Conservation (phyloP, 768 basidiomycete genomes). For the Phaffia tasmanica region DNA sequence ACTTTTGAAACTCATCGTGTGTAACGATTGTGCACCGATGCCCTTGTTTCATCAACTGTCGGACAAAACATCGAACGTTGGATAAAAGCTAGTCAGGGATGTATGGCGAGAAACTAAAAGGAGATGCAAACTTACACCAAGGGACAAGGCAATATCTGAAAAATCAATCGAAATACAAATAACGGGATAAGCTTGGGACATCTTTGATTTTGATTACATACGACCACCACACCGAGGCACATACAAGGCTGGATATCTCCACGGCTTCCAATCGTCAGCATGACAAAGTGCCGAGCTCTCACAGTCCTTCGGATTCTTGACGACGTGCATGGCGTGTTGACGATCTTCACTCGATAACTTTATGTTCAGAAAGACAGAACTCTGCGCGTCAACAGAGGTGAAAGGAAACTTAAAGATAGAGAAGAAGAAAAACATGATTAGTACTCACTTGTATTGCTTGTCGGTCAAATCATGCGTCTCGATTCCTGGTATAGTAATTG, state of each 20-base stretch:
- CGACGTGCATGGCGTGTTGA: constrained; percentile 1
- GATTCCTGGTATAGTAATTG: not conserved
- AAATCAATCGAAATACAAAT: too few species aligned
- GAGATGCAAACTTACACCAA: constrained; percentile 1
- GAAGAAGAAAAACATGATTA: not conserved
- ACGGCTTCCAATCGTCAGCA: constrained; percentile 47
- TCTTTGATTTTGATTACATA: too few species aligned
- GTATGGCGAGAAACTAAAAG: not conserved
- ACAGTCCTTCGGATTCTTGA: constrained; percentile 20
- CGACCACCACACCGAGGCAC: not conserved
- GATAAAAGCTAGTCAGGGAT: not conserved
- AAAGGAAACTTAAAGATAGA: not conserved
- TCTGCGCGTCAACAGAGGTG: not conserved
- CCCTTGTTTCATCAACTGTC: constrained; percentile 42
- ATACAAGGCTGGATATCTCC: constrained; percentile 44
- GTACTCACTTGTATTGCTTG: not conserved
- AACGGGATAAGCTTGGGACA: too few species aligned
- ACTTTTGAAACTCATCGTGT: constrained; percentile 45
- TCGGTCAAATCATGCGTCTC: not conserved
- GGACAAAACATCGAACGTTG: constrained; percentile 10
- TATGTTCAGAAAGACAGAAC: too few species aligned
- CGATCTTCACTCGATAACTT: constrained; percentile 5
- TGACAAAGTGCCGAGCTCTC: constrained; percentile 47
- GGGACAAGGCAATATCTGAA: constrained; percentile 42
- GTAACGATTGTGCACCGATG: constrained; percentile 46